These are phyloP conservation scores for Zalerion maritima DNA, from an alignment of 495 filamentous ascomycete species.

Conservation along the genomic window DNA sequence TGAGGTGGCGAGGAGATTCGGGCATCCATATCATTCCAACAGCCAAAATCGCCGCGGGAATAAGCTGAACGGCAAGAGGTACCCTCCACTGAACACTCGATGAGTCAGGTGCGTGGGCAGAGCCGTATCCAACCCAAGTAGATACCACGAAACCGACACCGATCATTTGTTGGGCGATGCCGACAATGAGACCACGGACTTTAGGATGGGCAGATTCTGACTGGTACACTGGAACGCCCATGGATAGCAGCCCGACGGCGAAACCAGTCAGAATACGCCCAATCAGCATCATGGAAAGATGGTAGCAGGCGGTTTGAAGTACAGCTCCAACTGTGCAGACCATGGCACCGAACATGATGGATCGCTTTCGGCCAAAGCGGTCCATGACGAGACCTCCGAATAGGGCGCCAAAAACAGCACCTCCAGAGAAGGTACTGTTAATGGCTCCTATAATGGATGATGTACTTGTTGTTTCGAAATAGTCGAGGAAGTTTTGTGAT, in stretches of 20 bases:
- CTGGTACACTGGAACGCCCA: constrained; percentile 45
- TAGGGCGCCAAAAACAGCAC: constrained; percentile 30
- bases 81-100: constrained; percentile 37
- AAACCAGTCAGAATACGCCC: constrained; percentile 48
- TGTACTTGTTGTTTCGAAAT: constrained; percentile 27
- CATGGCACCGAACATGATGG: constrained; percentile 39
- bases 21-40: constrained; percentile 38
- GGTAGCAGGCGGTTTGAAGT: constrained; percentile 35
- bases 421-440: constrained; percentile 31
- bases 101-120: constrained; percentile 23
- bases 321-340: constrained; percentile 41
- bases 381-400: constrained; percentile 22
- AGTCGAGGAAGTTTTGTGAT: constrained; percentile 27
- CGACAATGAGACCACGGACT: constrained; percentile 41
- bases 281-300: constrained; percentile 41
- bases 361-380: constrained; percentile 35
- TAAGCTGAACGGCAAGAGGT: constrained; percentile 38
- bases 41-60: constrained; percentile 24
- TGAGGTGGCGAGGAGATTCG: constrained; percentile 40
- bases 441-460: constrained; percentile 31
- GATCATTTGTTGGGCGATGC: constrained; percentile 46
- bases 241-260: constrained; percentile 44
- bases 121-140: constrained; percentile 44
- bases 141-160: constrained; percentile 40
- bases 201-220: constrained; percentile 38